Percentiles rank a stretch among this genome's conserved stretches.
Conservation (phyloP, 768 basidiomycete genomes). For the Pleurotus citrinopileatus region DNA sequence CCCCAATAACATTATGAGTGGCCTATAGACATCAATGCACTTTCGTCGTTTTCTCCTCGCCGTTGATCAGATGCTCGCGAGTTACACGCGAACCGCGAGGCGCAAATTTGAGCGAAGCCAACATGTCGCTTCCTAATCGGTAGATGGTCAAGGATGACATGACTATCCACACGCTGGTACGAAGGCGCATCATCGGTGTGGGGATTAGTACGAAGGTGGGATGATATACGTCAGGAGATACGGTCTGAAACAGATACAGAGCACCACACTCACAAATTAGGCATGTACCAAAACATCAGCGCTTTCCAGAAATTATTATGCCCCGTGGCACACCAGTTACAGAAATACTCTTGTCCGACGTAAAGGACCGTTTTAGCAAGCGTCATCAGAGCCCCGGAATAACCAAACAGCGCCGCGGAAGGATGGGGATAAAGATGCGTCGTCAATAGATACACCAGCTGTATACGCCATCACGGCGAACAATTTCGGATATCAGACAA, state of each 20-base stretch:
- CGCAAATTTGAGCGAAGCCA: neutral
- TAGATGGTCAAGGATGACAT: conserved; percentile 12
- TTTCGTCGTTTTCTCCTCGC: no score
- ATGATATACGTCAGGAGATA: neutral
- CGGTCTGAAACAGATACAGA: neutral
- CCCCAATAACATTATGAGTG: neutral
- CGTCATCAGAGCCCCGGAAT: conserved; percentile 68
- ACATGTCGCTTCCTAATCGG: neutral
- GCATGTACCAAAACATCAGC: conserved; percentile 61
- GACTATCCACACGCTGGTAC: conserved; percentile 19
- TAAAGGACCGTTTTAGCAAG: conserved; percentile 78
- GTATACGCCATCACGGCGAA: conserved; percentile 9
- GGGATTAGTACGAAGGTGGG: neutral
- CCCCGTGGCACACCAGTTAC: conserved; percentile 60
- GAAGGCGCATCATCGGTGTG: neutral
- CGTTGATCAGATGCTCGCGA: no score
- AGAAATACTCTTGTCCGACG: conserved; percentile 68
- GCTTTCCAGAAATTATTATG: conserved; percentile 52
- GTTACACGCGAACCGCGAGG: neutral
- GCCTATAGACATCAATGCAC: no score
- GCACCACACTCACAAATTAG: conserved; percentile 55
- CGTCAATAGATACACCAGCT: conserved; percentile 60
- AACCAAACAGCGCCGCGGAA: conserved; percentile 69
- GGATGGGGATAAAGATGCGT: conserved; percentile 47
- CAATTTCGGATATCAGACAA: neutral